phyloP scores from a whole-genome alignment of 495 filamentous ascomycete species.

The Amorphotheca resinae region DNA sequence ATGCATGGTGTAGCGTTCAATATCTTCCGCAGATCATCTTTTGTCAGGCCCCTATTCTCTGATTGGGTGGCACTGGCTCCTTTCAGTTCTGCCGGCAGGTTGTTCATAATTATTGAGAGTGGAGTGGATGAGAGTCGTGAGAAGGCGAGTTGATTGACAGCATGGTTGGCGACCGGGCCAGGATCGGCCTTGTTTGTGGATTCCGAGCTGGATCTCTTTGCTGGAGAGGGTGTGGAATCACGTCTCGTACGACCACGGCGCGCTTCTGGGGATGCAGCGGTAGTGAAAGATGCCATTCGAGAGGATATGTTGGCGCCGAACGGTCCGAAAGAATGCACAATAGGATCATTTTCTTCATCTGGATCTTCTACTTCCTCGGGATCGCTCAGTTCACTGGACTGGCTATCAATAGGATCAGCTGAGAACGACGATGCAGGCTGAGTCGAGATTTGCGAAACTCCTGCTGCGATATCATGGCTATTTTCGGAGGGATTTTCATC shows the following conservation, averaged over 20 bases:
- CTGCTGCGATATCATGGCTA: slow-evolving; percentile 19
- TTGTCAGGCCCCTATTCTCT: slow-evolving; percentile 40
- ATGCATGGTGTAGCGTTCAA: slow-evolving; percentile 64
- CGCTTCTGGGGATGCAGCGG: slow-evolving; percentile 11
- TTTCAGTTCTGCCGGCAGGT: slow-evolving; percentile 59
- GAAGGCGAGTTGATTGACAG: slow-evolving; percentile 90
- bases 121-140: slow-evolving; percentile 90
- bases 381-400: slow-evolving; percentile 50
- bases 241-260: neutral
- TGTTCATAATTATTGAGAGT: slow-evolving; percentile 71
- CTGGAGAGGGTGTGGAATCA: slow-evolving; percentile 9
- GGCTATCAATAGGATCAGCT: slow-evolving; percentile 25
- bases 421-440: slow-evolving; percentile 26
- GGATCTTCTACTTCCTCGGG: slow-evolving; percentile 51
- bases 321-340: slow-evolving; percentile 80
- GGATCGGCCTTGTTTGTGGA: slow-evolving; percentile 23
- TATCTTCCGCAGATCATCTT: slow-evolving; percentile 51
- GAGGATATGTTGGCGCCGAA: slow-evolving; percentile 71
- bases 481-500: slow-evolving; percentile 29
- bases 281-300: slow-evolving; percentile 59
- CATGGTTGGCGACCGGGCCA: slow-evolving; percentile 55
- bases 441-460: slow-evolving; percentile 23
- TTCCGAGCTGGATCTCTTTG: slow-evolving; percentile 8
- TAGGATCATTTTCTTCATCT: slow-evolving; percentile 87
- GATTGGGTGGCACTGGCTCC: slow-evolving; percentile 21